Evolutionary conservation across 169 alveolate genomes (phyloP).

Genomic region (Cystoisospora suis): DNA sequence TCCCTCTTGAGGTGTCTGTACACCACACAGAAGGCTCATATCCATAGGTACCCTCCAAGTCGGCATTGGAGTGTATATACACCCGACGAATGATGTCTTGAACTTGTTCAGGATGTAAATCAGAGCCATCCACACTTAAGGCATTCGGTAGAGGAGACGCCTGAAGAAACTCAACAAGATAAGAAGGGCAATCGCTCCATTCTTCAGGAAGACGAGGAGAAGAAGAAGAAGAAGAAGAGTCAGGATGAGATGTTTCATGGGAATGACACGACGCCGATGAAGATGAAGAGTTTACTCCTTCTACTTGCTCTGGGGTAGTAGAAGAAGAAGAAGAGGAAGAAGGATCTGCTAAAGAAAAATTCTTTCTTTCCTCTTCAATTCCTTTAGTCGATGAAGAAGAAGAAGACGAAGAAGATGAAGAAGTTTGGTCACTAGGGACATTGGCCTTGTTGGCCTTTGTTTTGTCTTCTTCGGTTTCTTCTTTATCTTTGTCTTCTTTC

Average conservation of each 20-base stretch:
- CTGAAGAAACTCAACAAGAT: neutral
- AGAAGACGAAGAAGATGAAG: no score
- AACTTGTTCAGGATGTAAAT: neutral
- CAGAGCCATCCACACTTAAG: neutral
- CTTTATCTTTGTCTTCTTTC: neutral
- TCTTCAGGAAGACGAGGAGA: neutral
- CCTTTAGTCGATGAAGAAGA: no score
- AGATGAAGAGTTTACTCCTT: no score
- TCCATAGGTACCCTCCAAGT: neutral
- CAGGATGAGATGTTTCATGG: neutral
- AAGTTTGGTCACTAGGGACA: no score
- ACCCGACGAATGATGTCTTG: slow-evolving; percentile 11
- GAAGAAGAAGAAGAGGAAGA: no score
- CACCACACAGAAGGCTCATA: neutral
- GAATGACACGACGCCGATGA: no score
- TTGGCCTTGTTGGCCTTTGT: no score
- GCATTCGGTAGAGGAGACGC: neutral
- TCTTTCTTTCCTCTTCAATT: no score
- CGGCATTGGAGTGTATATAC: neutral
- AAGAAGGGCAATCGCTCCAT: slow-evolving; percentile 2
- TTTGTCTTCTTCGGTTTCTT: no score
- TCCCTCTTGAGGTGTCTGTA: neutral
- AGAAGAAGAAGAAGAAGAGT: neutral
- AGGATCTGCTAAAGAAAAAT: no score
- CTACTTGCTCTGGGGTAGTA: no score